Conservation (phyloP, 2,329 filamentous ascomycete species). For the Paramyrothecium roridum region DNA sequence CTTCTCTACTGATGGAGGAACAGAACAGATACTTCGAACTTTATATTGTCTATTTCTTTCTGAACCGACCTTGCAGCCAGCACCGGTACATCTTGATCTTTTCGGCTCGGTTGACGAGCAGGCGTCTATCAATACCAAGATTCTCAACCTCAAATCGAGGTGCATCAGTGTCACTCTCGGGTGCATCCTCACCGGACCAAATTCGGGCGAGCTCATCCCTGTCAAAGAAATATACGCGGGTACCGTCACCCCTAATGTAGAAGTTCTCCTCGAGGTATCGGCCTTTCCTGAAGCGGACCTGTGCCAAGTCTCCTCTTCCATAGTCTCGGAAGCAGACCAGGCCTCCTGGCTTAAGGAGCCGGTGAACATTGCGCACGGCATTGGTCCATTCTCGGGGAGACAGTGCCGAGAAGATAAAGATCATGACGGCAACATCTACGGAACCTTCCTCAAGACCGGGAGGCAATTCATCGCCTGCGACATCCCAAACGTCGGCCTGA, state of each 20-base stretch:
- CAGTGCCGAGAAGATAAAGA: constrained; percentile 96
- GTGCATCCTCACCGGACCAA: constrained; percentile 56
- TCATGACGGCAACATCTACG: constrained; percentile 89
- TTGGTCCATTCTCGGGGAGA: constrained; percentile 80
- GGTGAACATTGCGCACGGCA: constrained; percentile 77
- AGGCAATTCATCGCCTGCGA: constrained; percentile 68
- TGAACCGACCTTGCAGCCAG: constrained; percentile 86
- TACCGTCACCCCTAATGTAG: constrained; percentile 93
- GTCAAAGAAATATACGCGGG: constrained; percentile 96
- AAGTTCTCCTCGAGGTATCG: constrained; percentile 96
- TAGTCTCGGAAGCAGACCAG: constrained; percentile 95
- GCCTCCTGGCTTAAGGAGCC: constrained; percentile 87
- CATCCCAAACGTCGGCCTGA: constrained; percentile 94
- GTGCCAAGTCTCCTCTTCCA: constrained; percentile 89
- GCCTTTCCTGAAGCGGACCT: constrained; percentile 95
- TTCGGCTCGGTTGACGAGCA: constrained; percentile 87
- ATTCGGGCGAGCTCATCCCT: constrained; percentile 75
- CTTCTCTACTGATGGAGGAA: constrained; percentile 34
- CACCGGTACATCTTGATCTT: constrained; percentile 98
- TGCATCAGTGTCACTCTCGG: constrained; percentile 17
- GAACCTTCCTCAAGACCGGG: constrained; percentile 72
- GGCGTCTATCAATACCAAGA: constrained; percentile 78
- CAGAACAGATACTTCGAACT: not conserved
- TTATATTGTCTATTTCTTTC: constrained; percentile 53
- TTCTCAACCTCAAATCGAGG: constrained; percentile 67